phyloP scores from a whole-genome alignment of 1,139 yeast species.

The Trichomonascaceae sp. region DNA sequence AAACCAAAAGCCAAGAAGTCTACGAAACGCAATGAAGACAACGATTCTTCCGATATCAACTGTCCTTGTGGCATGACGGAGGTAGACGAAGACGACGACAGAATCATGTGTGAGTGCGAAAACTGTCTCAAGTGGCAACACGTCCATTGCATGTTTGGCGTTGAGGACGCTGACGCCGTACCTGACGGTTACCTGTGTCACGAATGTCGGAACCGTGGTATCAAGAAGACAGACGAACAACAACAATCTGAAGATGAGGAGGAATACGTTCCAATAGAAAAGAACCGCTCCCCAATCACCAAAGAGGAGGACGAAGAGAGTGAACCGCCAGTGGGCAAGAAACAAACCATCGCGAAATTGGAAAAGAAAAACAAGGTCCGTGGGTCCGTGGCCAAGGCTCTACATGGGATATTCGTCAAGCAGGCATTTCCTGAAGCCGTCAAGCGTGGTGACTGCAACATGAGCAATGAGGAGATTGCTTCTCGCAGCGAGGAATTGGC shows the following conservation, averaged over 20 bases:
- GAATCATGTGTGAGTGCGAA: slow-evolving; percentile 72
- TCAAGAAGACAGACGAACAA: not conserved
- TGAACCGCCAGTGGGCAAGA: slow-evolving; percentile 1
- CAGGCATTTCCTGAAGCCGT: slow-evolving; percentile 33
- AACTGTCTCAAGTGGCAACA: slow-evolving; percentile 79
- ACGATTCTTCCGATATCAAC: slow-evolving; percentile 39
- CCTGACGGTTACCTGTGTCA: slow-evolving; percentile 41
- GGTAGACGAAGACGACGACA: slow-evolving; percentile 44
- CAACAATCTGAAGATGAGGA: slow-evolving; percentile 4
- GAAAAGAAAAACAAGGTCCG: slow-evolving; percentile 29
- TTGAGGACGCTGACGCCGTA: slow-evolving; percentile 26
- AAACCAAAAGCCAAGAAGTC: slow-evolving; percentile 2
- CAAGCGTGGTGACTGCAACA: slow-evolving; percentile 17
- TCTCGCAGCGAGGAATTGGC: slow-evolving; percentile 29
- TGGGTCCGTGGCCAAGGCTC: slow-evolving; percentile 30
- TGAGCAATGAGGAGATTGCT: slow-evolving; percentile 30
- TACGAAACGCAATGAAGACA: slow-evolving; percentile 16
- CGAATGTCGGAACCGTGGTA: slow-evolving; percentile 25
- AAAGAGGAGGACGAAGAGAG: not conserved
- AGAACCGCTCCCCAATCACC: not conserved
- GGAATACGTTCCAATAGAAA: slow-evolving; percentile 2
- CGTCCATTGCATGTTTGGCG: slow-evolving; percentile 53
- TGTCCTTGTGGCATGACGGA: slow-evolving; percentile 57
- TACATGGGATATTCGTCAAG: slow-evolving; percentile 25
- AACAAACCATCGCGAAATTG: slow-evolving; percentile 7